A percentile compares a stretch with the other conserved stretches of the same genome.
phyloP scores from a whole-genome alignment of 768 basidiomycete genomes.

The Thelephora aurantiotincta region DNA sequence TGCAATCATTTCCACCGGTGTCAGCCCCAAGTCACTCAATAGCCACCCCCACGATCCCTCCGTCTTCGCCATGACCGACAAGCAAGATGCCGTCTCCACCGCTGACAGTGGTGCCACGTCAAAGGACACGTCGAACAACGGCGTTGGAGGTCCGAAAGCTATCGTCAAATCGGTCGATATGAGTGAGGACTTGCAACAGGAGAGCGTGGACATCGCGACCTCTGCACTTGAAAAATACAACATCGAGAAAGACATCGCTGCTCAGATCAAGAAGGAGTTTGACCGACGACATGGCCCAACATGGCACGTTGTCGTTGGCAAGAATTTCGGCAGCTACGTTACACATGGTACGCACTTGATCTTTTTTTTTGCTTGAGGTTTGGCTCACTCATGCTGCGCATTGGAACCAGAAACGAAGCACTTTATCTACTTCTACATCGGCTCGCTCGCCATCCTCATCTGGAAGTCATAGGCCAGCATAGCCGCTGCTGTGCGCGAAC shows the following conservation, averaged over 20 bases:
- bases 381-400: conserved; percentile 1
- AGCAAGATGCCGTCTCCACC: conserved; percentile 44
- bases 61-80: conserved; percentile 20
- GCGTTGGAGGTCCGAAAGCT: conserved; percentile 48
- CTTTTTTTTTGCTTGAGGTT: neutral
- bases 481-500: too few species aligned
- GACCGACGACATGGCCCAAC: conserved; percentile 86
- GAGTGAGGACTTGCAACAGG: conserved; percentile 93
- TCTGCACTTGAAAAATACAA: conserved; percentile 80
- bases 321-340: conserved; percentile 98
- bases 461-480: conserved; percentile 61
- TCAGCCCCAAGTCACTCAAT: neutral
- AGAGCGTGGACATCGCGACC: conserved; percentile 78
- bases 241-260: conserved; percentile 97
- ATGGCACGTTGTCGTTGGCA: conserved; percentile 98
- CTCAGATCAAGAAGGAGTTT: conserved; percentile 96
- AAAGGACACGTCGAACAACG: conserved; percentile 11
- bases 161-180: conserved; percentile 97
- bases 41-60: neutral
- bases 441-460: conserved; percentile 82
- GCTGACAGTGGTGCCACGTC: conserved; percentile 32
- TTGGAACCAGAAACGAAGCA: conserved; percentile 75
- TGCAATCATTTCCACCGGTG: too few species aligned
- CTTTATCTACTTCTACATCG: conserved; percentile 98
- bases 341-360: conserved; percentile 67